Evolutionary conservation across 2,329 filamentous ascomycete species (phyloP).

Genomic region (Ambrosiella beaveri): DNA sequence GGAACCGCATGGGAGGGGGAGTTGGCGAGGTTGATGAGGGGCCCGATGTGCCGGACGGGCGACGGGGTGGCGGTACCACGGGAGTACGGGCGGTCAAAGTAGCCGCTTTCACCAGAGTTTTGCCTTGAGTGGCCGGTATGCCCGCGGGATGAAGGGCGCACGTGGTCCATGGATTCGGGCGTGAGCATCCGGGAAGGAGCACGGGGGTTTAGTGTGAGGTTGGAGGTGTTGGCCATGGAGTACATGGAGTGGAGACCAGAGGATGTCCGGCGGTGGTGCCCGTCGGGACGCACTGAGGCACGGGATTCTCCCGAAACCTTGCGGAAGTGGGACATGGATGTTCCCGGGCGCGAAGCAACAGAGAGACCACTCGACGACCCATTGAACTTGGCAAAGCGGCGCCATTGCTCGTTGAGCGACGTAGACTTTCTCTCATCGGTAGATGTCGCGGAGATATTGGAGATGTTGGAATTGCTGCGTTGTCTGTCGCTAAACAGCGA

Average conservation of each 20-base stretch:
- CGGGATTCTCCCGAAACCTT: conserved; percentile 9
- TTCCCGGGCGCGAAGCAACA: conserved; percentile 1
- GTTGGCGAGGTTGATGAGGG: neutral
- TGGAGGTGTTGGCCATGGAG: conserved; percentile 5
- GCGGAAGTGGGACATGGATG: conserved; percentile 7
- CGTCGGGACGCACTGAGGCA: neutral
- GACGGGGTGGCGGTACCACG: conserved; percentile 27
- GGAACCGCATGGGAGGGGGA: neutral
- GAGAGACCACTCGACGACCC: conserved; percentile 1
- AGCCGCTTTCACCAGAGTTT: conserved; percentile 24
- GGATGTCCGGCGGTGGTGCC: conserved; percentile 3
- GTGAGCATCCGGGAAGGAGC: conserved; percentile 8
- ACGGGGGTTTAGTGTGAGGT: neutral
- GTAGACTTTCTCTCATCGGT: neutral
- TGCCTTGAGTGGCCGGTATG: conserved; percentile 23
- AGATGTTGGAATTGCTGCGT: neutral
- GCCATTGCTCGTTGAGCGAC: conserved; percentile 12
- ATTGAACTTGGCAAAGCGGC: conserved; percentile 2
- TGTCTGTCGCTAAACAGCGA: neutral
- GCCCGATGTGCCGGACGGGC: neutral
- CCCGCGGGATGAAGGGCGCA: neutral
- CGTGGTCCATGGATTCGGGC: conserved; percentile 8
- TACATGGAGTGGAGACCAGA: conserved; percentile 1
- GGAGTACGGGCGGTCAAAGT: conserved; percentile 24
- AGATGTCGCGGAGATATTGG: neutral